Evolutionary conservation across 148 eudicot genomes (phyloP).

Genomic region (Heliamphora exappendiculata): DNA sequence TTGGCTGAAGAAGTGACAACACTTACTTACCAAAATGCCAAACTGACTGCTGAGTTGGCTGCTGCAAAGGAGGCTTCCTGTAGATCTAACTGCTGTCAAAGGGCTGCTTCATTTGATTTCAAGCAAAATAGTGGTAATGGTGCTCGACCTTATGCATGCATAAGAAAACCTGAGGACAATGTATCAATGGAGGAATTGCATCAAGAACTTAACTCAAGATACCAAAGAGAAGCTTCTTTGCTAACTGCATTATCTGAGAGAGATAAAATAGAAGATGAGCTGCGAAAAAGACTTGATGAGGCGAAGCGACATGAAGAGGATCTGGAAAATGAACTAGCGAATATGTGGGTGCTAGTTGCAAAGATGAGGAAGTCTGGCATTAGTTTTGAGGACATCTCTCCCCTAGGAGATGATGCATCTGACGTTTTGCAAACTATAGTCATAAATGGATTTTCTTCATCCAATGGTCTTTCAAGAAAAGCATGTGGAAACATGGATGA

Average conservation of each 20-base stretch:
- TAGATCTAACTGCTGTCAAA: constrained; percentile 22
- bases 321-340: constrained; percentile 50
- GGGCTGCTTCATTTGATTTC: constrained; percentile 21
- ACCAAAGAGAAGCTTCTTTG: constrained; percentile 53
- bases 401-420: background rate
- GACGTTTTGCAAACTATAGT: background rate
- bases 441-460: constrained; percentile 1
- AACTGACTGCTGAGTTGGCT: constrained; percentile 30
- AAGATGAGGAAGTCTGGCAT: constrained; percentile 30
- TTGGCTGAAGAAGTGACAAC: constrained; percentile 67
- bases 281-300: constrained; percentile 39
- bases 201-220: constrained; percentile 39
- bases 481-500: constrained; percentile 9
- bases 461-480: constrained; percentile 4
- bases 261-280: constrained; percentile 41
- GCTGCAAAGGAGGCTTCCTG: constrained; percentile 19
- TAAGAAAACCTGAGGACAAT: constrained; percentile 25
- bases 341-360: constrained; percentile 57
- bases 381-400: constrained; percentile 8
- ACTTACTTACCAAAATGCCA: constrained; percentile 59
- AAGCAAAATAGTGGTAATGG: constrained; percentile 22
- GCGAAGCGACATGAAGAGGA: constrained; percentile 49
- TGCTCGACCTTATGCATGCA: constrained; percentile 19
- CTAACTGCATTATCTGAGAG: constrained; percentile 58
- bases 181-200: constrained; percentile 44